Base-by-base conservation (phyloP, 148 eudicot genomes). In the Tetragonia tetragonoides region DNA sequence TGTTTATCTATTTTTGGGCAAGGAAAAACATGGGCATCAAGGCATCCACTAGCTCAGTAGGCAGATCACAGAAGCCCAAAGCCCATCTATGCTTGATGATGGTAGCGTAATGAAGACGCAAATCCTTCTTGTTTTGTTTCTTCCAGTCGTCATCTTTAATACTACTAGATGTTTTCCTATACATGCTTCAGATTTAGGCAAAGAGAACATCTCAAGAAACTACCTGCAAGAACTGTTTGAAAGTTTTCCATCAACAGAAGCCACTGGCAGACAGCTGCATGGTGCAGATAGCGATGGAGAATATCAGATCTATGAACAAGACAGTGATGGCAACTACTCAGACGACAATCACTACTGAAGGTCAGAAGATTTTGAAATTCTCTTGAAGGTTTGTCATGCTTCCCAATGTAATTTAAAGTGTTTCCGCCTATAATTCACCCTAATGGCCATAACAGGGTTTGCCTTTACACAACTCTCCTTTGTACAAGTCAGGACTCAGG, bases 181-280 rank as follows among this genome's bases (percentile, higher is more conserved):
- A 83, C 79, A 46, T 73, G 77, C 8, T 57, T 46, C 75, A 88
- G 94, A 88, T 86, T 84, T 73, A 42, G 90, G 85, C 73, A 77
- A 79, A 21, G 93, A 88, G 59, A 91, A 89, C 72, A 70, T 87
- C 66, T 89, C 99, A 15, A 92, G 80, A 74, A 85, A 84, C 82
- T 92, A 91, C 83, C 83, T 95, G 78, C 97, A 92, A 84, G 94
- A 87, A 60, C 93, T 95, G 23, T 95, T 95, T 78, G 94, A 90
- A 81, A 89, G 94, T 79, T 95, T 95, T 71, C 96, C 97, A 8
- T 83, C 84, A 7, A 59, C 82, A 75, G 88, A 70, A 79, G 82
- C 68, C 63, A 77, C 81, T 24, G 75, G 60, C 14, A 59, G 41
- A 62, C 78, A 82, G 53, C 63, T 77, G 77, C 86, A 76, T 67